Conservation (phyloP, 1,139 yeast species). For the Taphrina deformans region DNA sequence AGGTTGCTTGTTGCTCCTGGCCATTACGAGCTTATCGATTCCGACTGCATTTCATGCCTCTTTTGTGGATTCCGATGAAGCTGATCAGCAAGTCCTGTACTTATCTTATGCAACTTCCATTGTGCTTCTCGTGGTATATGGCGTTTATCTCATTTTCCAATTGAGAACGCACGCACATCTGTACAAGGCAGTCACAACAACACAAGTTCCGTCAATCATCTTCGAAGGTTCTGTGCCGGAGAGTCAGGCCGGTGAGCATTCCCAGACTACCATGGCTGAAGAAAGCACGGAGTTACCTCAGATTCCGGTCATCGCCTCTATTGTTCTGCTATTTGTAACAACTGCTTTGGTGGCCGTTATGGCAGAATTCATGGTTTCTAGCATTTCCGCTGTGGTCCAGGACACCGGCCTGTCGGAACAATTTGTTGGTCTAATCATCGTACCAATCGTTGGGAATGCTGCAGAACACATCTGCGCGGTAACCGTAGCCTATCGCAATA, state of each 20-base stretch:
- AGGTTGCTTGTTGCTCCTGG: conserved; percentile 88
- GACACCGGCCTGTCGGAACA: conserved; percentile 87
- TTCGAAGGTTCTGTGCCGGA: background rate
- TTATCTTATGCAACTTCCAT: conserved; percentile 86
- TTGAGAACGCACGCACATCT: conserved; percentile 75
- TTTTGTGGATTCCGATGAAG: conserved; percentile 48
- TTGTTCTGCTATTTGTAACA: conserved; percentile 53
- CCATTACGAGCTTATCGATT: conserved; percentile 80
- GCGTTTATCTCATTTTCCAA: conserved; percentile 80
- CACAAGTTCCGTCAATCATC: background rate
- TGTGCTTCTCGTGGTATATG: conserved; percentile 72
- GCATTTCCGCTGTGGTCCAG: conserved; percentile 84
- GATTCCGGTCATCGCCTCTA: conserved; percentile 15
- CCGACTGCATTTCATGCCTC: conserved; percentile 97
- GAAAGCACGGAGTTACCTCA: conserved; percentile 40
- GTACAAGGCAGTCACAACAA: conserved; percentile 38
- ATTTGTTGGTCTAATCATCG: conserved; percentile 85
- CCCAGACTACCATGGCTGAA: conserved; percentile 46
- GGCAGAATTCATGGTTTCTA: conserved; percentile 90
- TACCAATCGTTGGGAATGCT: conserved; percentile 97
- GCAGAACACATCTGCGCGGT: conserved; percentile 98
- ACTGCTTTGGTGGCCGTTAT: conserved; percentile 84
- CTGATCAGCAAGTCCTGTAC: conserved; percentile 58
- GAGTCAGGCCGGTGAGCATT: conserved; percentile 43
- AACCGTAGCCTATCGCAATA: conserved; percentile 89